Conservation (phyloP, 1,284 basidiomycete genomes). For the Retiboletus flavoniger region DNA sequence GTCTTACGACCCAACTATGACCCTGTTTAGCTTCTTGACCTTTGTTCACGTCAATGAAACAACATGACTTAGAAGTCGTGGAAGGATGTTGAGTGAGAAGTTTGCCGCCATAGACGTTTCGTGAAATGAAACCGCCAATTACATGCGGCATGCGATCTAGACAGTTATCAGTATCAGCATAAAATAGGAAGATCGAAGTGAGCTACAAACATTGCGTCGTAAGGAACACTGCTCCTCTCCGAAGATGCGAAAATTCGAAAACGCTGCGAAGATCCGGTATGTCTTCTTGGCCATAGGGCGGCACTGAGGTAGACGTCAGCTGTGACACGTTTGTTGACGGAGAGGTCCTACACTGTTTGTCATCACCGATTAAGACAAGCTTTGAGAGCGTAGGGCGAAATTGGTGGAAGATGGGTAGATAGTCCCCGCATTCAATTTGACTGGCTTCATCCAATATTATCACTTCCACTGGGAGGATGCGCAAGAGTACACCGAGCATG, state of each 20-base stretch:
- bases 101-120: conserved; percentile 39
- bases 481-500: conserved; percentile 33
- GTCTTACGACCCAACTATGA: conserved; percentile 30
- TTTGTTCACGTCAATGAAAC: conserved; percentile 32
- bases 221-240: conserved; percentile 34
- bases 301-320: conserved; percentile 36
- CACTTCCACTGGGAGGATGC: conserved; percentile 44
- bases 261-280: conserved; percentile 42
- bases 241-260: conserved; percentile 46
- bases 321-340: background rate
- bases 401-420: conserved; percentile 49
- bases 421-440: conserved; percentile 63
- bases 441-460: conserved; percentile 65
- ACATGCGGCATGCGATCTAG: conserved; percentile 52
- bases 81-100: conserved; percentile 24
- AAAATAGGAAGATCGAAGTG: background rate
- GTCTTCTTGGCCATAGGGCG: conserved; percentile 48
- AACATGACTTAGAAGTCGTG: conserved; percentile 14
- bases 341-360: conserved; percentile 61
- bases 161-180: conserved; percentile 1
- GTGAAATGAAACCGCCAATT: conserved; percentile 50
- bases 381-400: conserved; percentile 53
- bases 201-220: conserved; percentile 44
- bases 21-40: conserved; percentile 29
- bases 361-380: conserved; percentile 71